These are phyloP conservation scores for Ophiostoma sp. DNA, from an alignment of 2,329 filamentous ascomycete genomes.

Conservation along the genomic window DNA sequence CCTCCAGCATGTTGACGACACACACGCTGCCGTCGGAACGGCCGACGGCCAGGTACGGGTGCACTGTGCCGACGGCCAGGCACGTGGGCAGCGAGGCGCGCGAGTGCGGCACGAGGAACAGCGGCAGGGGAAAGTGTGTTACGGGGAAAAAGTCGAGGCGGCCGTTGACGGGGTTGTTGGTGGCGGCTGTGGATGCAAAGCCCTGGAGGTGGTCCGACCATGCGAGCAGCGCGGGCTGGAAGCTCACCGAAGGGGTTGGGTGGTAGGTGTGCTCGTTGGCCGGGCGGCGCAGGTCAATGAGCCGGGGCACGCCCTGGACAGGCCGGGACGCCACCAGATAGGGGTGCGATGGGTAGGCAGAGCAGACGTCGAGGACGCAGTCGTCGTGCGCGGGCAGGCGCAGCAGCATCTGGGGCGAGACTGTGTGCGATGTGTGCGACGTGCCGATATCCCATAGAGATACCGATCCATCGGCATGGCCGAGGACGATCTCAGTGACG, in stretches of 20 bases:
- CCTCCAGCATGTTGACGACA: conserved; percentile 41
- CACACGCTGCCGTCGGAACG: conserved; percentile 43
- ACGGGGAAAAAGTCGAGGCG: conserved; percentile 50
- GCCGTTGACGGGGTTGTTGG: conserved; percentile 49
- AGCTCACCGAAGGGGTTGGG: conserved; percentile 45
- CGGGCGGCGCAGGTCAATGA: conserved; percentile 50
- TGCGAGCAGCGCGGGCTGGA: conserved; percentile 49
- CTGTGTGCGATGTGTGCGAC: not conserved
- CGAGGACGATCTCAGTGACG: conserved; percentile 50
- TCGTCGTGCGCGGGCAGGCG: conserved; percentile 51
- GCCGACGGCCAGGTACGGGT: conserved; percentile 50
- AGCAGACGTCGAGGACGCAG: conserved; percentile 50
- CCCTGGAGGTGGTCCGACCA: conserved; percentile 54
- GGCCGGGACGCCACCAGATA: conserved; percentile 52
- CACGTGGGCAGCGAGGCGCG: conserved; percentile 38
- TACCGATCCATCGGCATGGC: conserved; percentile 53
- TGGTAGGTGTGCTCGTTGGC: conserved; percentile 51
- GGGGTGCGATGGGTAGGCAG: conserved; percentile 52
- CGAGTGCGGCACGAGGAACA: conserved; percentile 43
- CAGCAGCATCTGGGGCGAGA: conserved; percentile 40
- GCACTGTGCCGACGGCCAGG: conserved; percentile 45
- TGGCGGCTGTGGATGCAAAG: conserved; percentile 50
- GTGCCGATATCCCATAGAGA: conserved; percentile 47
- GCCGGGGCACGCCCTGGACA: conserved; percentile 48
- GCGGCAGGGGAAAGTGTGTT: conserved; percentile 48